These are phyloP conservation scores for Agrocybe pediades DNA, from an alignment of 768 basidiomycete genomes.

Conservation along the genomic window DNA sequence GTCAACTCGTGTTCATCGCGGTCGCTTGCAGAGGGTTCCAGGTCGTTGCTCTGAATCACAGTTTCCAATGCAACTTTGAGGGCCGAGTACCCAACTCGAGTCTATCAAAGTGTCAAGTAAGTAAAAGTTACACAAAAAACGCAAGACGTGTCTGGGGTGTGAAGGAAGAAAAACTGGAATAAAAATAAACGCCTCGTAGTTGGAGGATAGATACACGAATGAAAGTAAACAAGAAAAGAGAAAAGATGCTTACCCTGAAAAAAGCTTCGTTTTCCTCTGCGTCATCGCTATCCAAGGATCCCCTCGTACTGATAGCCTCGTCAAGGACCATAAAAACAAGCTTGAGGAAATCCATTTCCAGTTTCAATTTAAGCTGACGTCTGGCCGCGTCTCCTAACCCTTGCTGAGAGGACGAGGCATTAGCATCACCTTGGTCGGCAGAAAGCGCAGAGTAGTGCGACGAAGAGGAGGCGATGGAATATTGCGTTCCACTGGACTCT, in stretches of 20 bases:
- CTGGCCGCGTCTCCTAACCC: not conserved
- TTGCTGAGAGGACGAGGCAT: not conserved
- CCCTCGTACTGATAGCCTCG: slow-evolving; percentile 52
- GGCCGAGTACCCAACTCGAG: slow-evolving; percentile 63
- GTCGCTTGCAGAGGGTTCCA: slow-evolving; percentile 7
- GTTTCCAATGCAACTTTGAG: slow-evolving; percentile 59
- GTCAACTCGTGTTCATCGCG: not conserved
- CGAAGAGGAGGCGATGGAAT: not conserved
- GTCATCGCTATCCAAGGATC: slow-evolving; percentile 50
- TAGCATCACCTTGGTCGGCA: not conserved
- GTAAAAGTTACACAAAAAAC: not conserved
- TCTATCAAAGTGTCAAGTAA: slow-evolving; percentile 29
- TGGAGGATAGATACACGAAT: not conserved
- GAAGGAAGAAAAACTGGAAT: not conserved
- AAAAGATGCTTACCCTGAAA: slow-evolving; percentile 57
- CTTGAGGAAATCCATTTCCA: slow-evolving; percentile 44
- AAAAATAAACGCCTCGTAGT: too few species aligned
- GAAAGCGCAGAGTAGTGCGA: not conserved
- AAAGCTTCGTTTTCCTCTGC: slow-evolving; percentile 51
- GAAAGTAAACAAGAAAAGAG: not conserved
- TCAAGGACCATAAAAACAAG: slow-evolving; percentile 66
- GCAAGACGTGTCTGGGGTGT: not conserved
- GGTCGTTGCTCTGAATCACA: slow-evolving; percentile 45
- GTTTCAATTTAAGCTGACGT: slow-evolving; percentile 7
- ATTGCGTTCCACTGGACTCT: not conserved